Percentiles rank a stretch among this genome's conserved stretches.
Evolutionary conservation across 129 eudicot genomes (phyloP).

Genomic region (Arctium lappa): DNA sequence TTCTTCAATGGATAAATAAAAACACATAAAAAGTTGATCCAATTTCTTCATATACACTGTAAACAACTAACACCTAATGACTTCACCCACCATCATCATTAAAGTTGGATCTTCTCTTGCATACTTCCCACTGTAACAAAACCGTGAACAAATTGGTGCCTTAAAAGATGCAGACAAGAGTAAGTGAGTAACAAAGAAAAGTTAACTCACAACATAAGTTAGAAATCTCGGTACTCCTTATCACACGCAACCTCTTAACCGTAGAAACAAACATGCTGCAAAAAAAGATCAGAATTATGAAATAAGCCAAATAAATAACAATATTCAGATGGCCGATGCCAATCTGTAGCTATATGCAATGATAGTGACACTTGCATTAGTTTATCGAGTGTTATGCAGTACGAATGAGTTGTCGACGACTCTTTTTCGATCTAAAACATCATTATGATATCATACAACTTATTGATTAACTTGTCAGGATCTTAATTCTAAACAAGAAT

Average conservation of each 20-base stretch:
- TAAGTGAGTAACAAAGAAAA: constrained; percentile 20
- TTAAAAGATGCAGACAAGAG: neutral
- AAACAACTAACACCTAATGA: constrained; percentile 2
- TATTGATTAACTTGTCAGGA: too few relatives aligned
- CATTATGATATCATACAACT: too few relatives aligned
- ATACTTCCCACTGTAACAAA: constrained; percentile 43
- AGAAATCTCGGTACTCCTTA: constrained; percentile 81
- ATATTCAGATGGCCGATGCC: neutral
- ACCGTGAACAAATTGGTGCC: neutral
- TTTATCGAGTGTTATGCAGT: constrained; percentile 17
- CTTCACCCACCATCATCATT: constrained; percentile 15
- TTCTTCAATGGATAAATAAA: constrained; percentile 19
- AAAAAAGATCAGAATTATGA: neutral
- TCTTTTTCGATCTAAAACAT: too few relatives aligned
- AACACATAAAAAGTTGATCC: constrained; percentile 2
- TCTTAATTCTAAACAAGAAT: too few relatives aligned
- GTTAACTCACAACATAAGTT: constrained; percentile 11
- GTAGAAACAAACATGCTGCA: constrained; percentile 89
- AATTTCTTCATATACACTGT: neutral
- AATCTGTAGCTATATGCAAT: neutral
- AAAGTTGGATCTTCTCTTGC: constrained; percentile 36
- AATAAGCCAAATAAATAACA: neutral
- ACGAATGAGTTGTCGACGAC: constrained; percentile 17
- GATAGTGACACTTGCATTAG: constrained; percentile 31
- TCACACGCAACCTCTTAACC: constrained; percentile 87